phyloP scores from a whole-genome alignment of 768 basidiomycete species.

The Mycena galericulata region DNA sequence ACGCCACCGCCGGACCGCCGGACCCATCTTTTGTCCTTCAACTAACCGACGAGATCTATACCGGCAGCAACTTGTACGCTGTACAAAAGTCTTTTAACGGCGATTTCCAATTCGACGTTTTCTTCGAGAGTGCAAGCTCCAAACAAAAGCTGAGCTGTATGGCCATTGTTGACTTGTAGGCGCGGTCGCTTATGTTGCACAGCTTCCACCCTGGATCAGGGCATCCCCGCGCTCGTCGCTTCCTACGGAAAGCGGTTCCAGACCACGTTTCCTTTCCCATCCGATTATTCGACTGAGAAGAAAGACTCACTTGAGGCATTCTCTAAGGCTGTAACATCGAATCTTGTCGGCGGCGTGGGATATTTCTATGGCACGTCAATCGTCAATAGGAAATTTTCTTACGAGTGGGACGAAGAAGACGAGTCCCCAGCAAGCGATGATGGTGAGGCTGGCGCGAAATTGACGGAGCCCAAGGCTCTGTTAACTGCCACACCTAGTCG shows the following conservation, averaged over 20 bases:
- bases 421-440: conserved; percentile 52
- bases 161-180: neutral
- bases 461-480: conserved; percentile 81
- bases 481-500: conserved; percentile 95
- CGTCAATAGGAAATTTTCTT: conserved; percentile 85
- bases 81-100: conserved; percentile 90
- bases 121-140: conserved; percentile 83
- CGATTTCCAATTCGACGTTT: conserved; percentile 89
- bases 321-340: conserved; percentile 91
- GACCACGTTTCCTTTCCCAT: conserved; percentile 73
- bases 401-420: conserved; percentile 90
- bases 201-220: conserved; percentile 77
- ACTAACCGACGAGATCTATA: conserved; percentile 78
- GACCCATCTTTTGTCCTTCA: conserved; percentile 87
- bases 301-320: conserved; percentile 70
- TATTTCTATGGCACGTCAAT: conserved; percentile 95
- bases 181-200: conserved; percentile 18
- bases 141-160: conserved; percentile 74
- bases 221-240: conserved; percentile 72
- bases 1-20: conserved; percentile 61
- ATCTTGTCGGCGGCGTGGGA: conserved; percentile 92
- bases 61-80: conserved; percentile 84
- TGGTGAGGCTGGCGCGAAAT: conserved; percentile 62
- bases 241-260: conserved; percentile 78
- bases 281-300: conserved; percentile 62